A percentile compares a stretch with the other conserved stretches of the same genome.
phyloP scores from a whole-genome alignment of 2,329 filamentous ascomycete species.

The Leptodontidium sp. region DNA sequence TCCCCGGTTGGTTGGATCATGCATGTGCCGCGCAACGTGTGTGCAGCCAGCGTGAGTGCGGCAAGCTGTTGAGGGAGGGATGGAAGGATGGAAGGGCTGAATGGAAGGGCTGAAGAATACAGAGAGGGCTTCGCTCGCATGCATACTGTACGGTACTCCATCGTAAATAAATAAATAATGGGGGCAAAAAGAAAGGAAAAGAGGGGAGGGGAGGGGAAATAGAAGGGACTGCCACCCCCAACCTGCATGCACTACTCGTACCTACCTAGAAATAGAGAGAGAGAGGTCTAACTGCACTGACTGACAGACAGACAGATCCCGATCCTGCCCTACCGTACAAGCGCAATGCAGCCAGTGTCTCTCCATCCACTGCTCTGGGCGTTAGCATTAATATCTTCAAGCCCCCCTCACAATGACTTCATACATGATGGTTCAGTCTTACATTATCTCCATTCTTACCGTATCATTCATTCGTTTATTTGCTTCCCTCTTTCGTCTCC shows the following conservation, averaged over 20 bases:
- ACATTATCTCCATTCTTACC: too few species aligned
- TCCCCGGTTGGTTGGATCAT: not conserved
- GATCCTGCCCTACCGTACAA: too few species aligned
- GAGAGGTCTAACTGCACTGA: too few species aligned
- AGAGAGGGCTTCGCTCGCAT: slow-evolving; percentile 22
- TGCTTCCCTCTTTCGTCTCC: not conserved
- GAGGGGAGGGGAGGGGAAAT: slow-evolving; percentile 5
- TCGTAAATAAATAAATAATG: not conserved
- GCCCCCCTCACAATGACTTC: too few species aligned
- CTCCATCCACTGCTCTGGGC: too few species aligned
- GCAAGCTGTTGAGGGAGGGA: not conserved
- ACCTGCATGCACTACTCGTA: not conserved
- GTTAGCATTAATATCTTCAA: too few species aligned
- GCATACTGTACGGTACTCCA: not conserved
- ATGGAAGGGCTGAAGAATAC: slow-evolving; percentile 15
- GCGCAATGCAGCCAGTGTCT: too few species aligned
- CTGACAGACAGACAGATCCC: too few species aligned
- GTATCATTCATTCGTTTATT: too few species aligned
- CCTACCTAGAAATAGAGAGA: too few species aligned
- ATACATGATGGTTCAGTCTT: too few species aligned
- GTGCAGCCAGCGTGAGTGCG: slow-evolving; percentile 4
- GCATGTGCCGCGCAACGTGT: not conserved
- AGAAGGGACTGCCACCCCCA: slow-evolving; percentile 17
- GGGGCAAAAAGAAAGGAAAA: slow-evolving; percentile 19
- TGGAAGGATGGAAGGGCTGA: slow-evolving; percentile 16